Conservation (phyloP, 129 eudicot genomes). For the Arctium minus region DNA sequence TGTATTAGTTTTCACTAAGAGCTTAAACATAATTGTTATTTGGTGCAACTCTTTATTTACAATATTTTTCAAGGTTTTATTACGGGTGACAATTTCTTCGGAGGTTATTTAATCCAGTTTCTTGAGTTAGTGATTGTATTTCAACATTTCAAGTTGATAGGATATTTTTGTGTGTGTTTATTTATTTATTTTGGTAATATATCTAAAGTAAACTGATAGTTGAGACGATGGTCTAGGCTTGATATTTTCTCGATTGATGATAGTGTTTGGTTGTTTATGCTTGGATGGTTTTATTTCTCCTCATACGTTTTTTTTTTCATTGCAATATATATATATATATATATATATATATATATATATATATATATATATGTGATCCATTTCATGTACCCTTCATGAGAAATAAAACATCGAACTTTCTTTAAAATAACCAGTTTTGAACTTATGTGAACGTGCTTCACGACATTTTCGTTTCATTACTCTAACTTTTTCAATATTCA, state of each 20-base stretch:
- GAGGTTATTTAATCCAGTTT: neutral
- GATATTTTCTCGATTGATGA: slow-evolving; percentile 17
- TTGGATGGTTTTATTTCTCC: slow-evolving; percentile 21
- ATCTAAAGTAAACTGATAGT: neutral
- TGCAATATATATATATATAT: neutral
- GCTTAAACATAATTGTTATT: too few relatives aligned
- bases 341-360: too few relatives aligned
- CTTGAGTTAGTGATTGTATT: neutral
- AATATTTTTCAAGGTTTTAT: neutral
- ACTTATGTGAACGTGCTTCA: neutral
- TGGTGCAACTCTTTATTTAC: too few relatives aligned
- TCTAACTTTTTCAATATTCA: neutral
- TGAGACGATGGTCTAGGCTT: neutral
- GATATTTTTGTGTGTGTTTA: neutral
- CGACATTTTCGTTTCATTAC: neutral
- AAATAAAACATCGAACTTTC: neutral
- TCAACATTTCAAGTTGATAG: neutral
- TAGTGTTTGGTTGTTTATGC: slow-evolving; percentile 22
- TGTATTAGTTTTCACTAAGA: too few relatives aligned
- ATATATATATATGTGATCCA: neutral
- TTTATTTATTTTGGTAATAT: neutral
- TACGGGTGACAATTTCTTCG: neutral
- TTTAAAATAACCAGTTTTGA: neutral
- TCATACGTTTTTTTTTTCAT: neutral
- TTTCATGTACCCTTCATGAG: neutral